Evolutionary conservation across 495 filamentous ascomycete genomes (phyloP), one percentile per base, ranked within the genome.

Genomic region (Penicillium fimorum): DNA sequence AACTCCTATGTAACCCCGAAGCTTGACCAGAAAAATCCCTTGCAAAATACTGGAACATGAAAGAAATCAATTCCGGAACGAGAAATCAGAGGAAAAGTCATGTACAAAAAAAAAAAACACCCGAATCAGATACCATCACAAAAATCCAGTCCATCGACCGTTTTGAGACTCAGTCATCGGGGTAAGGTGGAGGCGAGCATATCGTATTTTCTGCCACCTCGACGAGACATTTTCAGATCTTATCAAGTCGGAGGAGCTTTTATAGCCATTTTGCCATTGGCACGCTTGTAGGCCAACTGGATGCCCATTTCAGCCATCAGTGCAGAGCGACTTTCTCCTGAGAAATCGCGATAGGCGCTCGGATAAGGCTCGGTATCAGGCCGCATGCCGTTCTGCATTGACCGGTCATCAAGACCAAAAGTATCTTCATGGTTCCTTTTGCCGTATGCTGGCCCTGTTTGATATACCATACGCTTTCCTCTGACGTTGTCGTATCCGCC

Each of bases 361-460:
- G 67, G 53, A 48, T 72, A 67, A 17, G 66, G 47, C 15, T 76
- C 70, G n/a, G 60, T 63, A 47, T 73, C 70, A 9, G 79, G 78
- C 22, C 82, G 78, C 72, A 77, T 78, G 47, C 80, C 80, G 60
- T 83, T 79, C 45, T 75, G 69, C 44, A 82, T 70, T 5, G 78
- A 64, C 15, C 72, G 68, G 0, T 79, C 72, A 47, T 75, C 69
- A 37, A 63, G 57, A 3, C 74, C 76, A 41, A 79, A 79, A 2
- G 73, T 66, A 37, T 79, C 74, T 45, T 74, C 73, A 49, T 79
- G 70, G 0, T 68, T 63, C 17, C 76, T 70, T 44, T 79, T 79
- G 38, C 64, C 45, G 27, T 69, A 50, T 11, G 56, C 55, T 0
- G 62, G 61, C 9, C 63, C 69, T 0, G 71, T 71, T 6, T 76